A percentile compares a stretch with the other conserved stretches of the same genome.
Conservation (phyloP, 129 eudicot genomes). For the Cynara cardunculus region DNA sequence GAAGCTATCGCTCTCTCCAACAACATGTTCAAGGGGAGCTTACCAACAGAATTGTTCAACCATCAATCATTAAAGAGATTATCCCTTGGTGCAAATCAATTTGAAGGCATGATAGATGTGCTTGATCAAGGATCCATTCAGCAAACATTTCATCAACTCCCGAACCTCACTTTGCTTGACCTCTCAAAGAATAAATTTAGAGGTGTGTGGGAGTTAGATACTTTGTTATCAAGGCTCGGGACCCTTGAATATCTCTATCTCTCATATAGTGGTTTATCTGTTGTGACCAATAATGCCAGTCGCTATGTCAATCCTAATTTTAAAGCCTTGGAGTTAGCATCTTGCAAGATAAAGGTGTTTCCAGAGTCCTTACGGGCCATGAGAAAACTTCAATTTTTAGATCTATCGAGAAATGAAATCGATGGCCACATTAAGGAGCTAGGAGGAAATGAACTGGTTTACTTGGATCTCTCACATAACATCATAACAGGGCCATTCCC, state of each 20-base stretch:
- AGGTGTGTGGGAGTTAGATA: slow-evolving; percentile 15
- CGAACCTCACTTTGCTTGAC: neutral
- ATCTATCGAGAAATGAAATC: too few species aligned
- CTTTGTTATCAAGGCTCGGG: slow-evolving; percentile 12
- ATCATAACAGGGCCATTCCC: too few species aligned
- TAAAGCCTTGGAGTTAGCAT: too few species aligned
- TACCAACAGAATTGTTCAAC: slow-evolving; percentile 3
- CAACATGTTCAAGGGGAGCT: slow-evolving; percentile 14
- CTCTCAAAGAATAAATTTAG: neutral
- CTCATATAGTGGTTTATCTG: slow-evolving; percentile 13
- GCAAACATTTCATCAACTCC: neutral
- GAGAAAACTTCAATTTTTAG: too few species aligned
- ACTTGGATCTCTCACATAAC: too few species aligned
- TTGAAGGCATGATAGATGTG: slow-evolving; percentile 1
- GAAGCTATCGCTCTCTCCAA: neutral
- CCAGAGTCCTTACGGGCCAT: too few species aligned
- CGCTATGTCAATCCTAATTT: too few species aligned
- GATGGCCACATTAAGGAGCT: neutral
- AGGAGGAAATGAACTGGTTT: neutral
- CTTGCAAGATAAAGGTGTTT: too few species aligned
- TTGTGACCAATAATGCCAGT: neutral
- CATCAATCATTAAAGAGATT: neutral
- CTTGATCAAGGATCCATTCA: neutral
- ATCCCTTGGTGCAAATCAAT: neutral
- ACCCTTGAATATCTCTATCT: neutral